A percentile compares a stretch with the other conserved stretches of the same genome.
phyloP scores from a whole-genome alignment of 345 rosid genomes.

The Noccaea caerulescens region DNA sequence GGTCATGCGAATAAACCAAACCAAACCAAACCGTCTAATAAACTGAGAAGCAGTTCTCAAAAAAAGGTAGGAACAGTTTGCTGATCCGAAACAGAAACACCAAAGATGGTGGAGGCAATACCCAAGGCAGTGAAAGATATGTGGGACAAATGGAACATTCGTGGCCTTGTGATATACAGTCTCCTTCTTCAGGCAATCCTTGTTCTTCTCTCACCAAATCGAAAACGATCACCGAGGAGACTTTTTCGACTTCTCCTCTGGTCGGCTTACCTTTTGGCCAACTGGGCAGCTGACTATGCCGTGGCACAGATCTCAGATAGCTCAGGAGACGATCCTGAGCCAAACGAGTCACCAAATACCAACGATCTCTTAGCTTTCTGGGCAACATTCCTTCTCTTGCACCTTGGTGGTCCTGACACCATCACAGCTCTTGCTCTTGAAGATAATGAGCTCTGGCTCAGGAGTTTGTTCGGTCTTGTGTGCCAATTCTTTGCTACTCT shows the following conservation, averaged over 20 bases:
- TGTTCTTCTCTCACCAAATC: conserved; percentile 49
- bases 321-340: neutral
- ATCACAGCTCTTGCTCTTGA: conserved; percentile 46
- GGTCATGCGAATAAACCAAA: no score
- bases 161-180: conserved; percentile 58
- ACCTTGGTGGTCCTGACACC: conserved; percentile 49
- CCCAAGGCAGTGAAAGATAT: conserved; percentile 16
- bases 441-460: conserved; percentile 45
- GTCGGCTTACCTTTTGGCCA: conserved; percentile 41
- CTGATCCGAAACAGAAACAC: no score
- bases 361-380: conserved; percentile 29
- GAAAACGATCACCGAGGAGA: conserved; percentile 48
- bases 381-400: conserved; percentile 41
- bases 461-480: conserved; percentile 31
- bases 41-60: no score
- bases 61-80: no score
- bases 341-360: neutral
- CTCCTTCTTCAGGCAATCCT: conserved; percentile 55
- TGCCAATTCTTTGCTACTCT: conserved; percentile 26
- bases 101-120: neutral
- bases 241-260: conserved; percentile 37
- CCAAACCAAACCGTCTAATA: no score
- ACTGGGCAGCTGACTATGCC: conserved; percentile 36
- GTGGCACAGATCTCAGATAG: conserved; percentile 40
- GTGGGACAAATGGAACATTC: conserved; percentile 60